phyloP scores from a whole-genome alignment of 2,329 filamentous ascomycete genomes.

The Phaeosphaeriaceae sp. region DNA sequence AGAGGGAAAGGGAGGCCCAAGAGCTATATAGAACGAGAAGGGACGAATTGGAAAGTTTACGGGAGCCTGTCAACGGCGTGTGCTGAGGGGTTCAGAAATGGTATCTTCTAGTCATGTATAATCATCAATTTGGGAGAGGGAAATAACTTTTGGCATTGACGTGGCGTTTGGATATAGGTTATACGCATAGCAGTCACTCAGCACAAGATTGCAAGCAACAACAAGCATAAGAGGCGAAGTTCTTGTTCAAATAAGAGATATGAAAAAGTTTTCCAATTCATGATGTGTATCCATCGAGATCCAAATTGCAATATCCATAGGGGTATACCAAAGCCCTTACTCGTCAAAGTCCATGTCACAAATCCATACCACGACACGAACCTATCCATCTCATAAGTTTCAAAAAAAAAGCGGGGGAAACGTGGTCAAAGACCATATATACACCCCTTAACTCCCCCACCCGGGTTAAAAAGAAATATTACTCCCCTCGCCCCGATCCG shows the following conservation, averaged over 20 bases:
- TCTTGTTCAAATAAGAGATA: background rate
- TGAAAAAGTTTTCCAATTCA: background rate
- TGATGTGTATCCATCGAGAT: too few relatives aligned
- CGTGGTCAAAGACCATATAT: too few relatives aligned
- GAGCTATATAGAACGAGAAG: conserved; percentile 78
- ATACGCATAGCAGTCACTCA: conserved; percentile 5
- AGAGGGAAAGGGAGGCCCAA: conserved; percentile 87
- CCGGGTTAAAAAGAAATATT: too few relatives aligned
- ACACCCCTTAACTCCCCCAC: too few relatives aligned
- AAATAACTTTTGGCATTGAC: conserved; percentile 8
- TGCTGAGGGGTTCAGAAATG: conserved; percentile 26
- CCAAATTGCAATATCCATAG: background rate
- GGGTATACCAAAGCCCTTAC: conserved; percentile 4
- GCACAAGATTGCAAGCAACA: background rate
- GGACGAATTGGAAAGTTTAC: conserved; percentile 75
- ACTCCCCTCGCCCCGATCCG: too few relatives aligned
- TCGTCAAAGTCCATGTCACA: too few relatives aligned
- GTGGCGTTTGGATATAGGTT: conserved; percentile 7
- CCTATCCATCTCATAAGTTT: too few relatives aligned
- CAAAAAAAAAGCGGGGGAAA: too few relatives aligned
- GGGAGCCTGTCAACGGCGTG: conserved; percentile 45
- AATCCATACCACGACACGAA: too few relatives aligned
- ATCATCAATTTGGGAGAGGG: background rate
- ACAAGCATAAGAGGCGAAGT: background rate
- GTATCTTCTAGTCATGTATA: conserved; percentile 2